A percentile compares a stretch with the other conserved stretches of the same genome.
phyloP scores from a whole-genome alignment of 805 yeast species.

The Metschnikowia santaceciliae region DNA sequence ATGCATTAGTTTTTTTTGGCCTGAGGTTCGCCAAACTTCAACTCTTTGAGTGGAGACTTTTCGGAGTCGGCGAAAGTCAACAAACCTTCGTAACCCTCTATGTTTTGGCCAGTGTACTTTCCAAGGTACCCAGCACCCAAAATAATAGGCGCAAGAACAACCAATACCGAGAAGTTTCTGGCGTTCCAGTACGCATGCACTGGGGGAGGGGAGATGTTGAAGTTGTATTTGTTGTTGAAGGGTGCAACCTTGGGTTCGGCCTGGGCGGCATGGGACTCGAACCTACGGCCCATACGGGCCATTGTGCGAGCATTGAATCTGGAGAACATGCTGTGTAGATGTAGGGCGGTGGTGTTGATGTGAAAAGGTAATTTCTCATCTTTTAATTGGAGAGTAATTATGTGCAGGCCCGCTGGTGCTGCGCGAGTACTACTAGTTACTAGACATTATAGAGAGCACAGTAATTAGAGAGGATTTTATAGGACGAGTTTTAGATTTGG shows the following conservation, averaged over 20 bases:
- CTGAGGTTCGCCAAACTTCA: constrained; percentile 39
- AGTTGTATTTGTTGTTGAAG: constrained; percentile 41
- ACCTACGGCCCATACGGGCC: constrained; percentile 25
- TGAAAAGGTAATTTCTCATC: constrained; percentile 11
- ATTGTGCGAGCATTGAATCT: constrained; percentile 22
- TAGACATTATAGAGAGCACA: not conserved
- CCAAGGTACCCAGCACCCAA: constrained; percentile 33
- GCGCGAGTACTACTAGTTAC: not conserved
- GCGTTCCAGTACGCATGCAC: constrained; percentile 44
- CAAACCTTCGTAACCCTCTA: constrained; percentile 31
- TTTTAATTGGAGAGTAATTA: constrained; percentile 13
- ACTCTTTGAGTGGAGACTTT: constrained; percentile 35
- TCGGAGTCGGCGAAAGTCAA: constrained; percentile 34
- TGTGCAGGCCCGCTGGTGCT: constrained; percentile 1
- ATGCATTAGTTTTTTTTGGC: constrained; percentile 10
- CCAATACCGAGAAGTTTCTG: constrained; percentile 32
- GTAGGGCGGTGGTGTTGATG: not conserved
- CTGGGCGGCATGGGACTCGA: constrained; percentile 24
- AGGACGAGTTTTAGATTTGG: not conserved
- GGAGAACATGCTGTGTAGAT: constrained; percentile 23
- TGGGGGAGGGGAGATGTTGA: constrained; percentile 42
- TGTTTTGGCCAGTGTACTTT: constrained; percentile 26
- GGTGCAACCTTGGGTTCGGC: constrained; percentile 20
- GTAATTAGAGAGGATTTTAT: not conserved
- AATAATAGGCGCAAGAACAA: constrained; percentile 37